Evolutionary conservation across 139 green algal species (phyloP).

Genomic region (Coelastrella sp.): DNA sequence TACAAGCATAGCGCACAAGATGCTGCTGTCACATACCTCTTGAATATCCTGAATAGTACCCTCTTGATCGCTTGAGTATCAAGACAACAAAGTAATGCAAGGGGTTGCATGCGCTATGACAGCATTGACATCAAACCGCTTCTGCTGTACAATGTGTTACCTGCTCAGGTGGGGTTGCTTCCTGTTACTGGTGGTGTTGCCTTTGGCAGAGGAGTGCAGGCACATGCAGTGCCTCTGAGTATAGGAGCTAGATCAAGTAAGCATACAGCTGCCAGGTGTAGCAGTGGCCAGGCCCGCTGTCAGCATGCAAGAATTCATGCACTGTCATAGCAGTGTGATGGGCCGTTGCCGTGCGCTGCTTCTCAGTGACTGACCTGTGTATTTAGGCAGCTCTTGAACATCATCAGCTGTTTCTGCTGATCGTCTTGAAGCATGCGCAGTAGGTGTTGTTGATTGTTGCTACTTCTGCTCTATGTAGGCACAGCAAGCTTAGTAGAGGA

Average conservation of each 20-base stretch:
- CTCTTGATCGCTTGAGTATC: no score
- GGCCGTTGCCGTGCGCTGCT: no score
- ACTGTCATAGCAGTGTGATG: no score
- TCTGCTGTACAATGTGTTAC: no score
- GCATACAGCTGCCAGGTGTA: neutral
- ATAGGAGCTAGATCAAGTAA: slow-evolving; percentile 43
- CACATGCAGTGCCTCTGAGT: slow-evolving; percentile 36
- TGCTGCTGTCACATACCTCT: no score
- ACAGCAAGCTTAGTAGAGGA: slow-evolving; percentile 45
- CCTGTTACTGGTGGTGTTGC: slow-evolving; percentile 27
- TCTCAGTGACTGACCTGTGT: no score
- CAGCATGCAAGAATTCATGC: no score
- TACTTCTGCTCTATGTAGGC: neutral
- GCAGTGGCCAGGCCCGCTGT: neutral
- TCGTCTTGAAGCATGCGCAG: neutral
- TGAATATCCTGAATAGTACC: no score
- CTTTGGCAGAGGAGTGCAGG: slow-evolving; percentile 22
- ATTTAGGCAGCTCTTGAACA: neutral
- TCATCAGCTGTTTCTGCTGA: neutral
- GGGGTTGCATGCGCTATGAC: no score
- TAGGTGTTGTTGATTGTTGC: neutral
- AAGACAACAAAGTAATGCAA: no score
- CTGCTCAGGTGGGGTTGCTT: slow-evolving; percentile 45
- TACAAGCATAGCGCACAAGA: no score
- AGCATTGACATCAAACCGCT: no score